Conservation (phyloP, 2,329 filamentous ascomycete species). For the Diaporthe batatas region DNA sequence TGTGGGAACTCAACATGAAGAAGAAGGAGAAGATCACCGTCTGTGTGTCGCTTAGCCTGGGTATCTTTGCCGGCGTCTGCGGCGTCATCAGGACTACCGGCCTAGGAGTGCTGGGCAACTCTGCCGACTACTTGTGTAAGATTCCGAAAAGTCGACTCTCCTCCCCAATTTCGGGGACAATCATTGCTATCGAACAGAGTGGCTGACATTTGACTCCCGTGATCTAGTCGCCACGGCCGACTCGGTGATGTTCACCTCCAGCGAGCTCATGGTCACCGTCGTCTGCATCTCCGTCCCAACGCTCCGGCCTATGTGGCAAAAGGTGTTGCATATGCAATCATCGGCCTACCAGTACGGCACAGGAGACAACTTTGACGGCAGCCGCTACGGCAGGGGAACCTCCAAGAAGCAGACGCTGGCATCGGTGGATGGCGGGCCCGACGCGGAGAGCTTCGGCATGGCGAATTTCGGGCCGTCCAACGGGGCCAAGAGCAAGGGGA, state of each 20-base stretch:
- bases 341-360: slow-evolving; percentile 20
- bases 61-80: slow-evolving; percentile 28
- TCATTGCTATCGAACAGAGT: background rate
- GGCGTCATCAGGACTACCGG: slow-evolving; percentile 30
- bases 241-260: slow-evolving; percentile 30
- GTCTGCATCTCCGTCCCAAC: slow-evolving; percentile 16
- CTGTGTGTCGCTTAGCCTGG: slow-evolving; percentile 18
- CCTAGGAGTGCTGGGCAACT: slow-evolving; percentile 10
- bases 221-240: slow-evolving; percentile 13
- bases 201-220: background rate
- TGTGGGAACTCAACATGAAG: slow-evolving; percentile 35
- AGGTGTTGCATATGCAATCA: slow-evolving; percentile 11
- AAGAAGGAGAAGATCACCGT: slow-evolving; percentile 29
- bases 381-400: slow-evolving; percentile 19
- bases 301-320: slow-evolving; percentile 28
- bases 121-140: slow-evolving; percentile 29
- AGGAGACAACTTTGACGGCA: slow-evolving; percentile 13
- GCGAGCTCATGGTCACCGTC: slow-evolving; percentile 26
- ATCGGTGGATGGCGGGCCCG: slow-evolving; percentile 7
- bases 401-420: slow-evolving; percentile 14
- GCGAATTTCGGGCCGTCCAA: background rate
- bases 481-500: background rate
- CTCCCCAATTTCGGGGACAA: background rate
- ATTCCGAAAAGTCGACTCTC: background rate
- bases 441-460: slow-evolving; percentile 10